Percentiles rank a stretch among this genome's conserved stretches.
Evolutionary conservation across 2,329 filamentous ascomycete species (phyloP).

Genomic region (Aspergillus uvarum): DNA sequence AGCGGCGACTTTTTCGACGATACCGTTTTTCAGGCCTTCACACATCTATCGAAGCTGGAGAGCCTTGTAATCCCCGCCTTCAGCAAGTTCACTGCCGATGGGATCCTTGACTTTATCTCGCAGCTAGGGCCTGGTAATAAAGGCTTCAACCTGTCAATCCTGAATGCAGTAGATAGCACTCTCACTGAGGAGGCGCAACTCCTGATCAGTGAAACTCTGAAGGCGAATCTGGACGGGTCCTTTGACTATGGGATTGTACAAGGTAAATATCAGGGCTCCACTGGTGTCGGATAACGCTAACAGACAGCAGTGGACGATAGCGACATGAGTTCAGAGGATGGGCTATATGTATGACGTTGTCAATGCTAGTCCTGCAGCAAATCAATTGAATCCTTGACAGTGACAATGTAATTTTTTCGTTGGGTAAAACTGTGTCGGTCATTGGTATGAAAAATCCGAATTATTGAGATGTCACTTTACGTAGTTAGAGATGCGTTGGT

Average conservation of each 20-base stretch:
- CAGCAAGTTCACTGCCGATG: constrained; percentile 34
- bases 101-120: constrained; percentile 33
- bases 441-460: too few species aligned
- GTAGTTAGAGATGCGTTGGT: too few species aligned
- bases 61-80: constrained; percentile 32
- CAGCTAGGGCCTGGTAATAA: constrained; percentile 29
- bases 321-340: constrained; percentile 19
- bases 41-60: constrained; percentile 28
- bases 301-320: constrained; percentile 23
- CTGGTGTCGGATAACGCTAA: constrained; percentile 10
- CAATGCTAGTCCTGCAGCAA: background rate
- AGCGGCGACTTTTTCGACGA: constrained; percentile 32
- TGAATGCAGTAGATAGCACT: constrained; percentile 25
- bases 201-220: constrained; percentile 29
- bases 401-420: background rate
- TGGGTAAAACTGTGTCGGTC: too few species aligned
- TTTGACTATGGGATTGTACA: constrained; percentile 27
- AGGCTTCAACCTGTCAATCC: constrained; percentile 32
- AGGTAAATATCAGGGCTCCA: constrained; percentile 12
- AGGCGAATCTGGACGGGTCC: constrained; percentile 20
- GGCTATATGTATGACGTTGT: constrained; percentile 17
- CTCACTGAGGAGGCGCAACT: constrained; percentile 29
- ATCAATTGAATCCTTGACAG: background rate
- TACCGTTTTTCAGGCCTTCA: constrained; percentile 26
- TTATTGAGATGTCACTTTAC: too few species aligned